These are phyloP conservation scores for Botrytis tulipae DNA, from an alignment of 2,329 filamentous ascomycete species.

Conservation along the genomic window DNA sequence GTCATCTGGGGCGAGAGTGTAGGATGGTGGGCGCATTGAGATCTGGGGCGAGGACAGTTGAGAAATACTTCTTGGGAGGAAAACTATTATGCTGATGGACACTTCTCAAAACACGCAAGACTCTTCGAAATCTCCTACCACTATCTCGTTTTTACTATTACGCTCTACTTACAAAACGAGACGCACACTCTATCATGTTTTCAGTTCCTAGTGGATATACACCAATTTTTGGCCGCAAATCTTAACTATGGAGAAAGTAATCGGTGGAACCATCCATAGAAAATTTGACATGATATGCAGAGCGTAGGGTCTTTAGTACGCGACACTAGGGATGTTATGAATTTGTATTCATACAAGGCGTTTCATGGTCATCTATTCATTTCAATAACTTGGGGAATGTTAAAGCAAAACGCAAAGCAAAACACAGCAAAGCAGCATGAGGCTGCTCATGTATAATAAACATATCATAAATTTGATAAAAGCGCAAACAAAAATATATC, in stretches of 20 bases:
- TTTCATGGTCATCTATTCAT: slow-evolving; percentile 19
- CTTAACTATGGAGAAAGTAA: neutral
- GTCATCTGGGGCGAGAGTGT: neutral
- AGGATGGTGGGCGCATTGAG: neutral
- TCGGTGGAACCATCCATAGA: neutral
- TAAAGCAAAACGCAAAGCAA: neutral
- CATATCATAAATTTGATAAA: neutral
- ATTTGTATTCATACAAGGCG: slow-evolving; percentile 17
- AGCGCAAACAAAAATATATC: slow-evolving; percentile 1
- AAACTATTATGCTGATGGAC: neutral
- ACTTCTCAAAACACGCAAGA: neutral
- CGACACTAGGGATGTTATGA: neutral
- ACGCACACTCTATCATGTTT: neutral
- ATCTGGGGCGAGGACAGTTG: neutral
- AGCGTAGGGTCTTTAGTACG: neutral
- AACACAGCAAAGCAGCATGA: neutral
- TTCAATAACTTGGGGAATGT: neutral
- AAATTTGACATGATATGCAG: neutral
- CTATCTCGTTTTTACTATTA: neutral
- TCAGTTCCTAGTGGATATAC: neutral
- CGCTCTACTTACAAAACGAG: neutral
- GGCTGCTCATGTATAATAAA: slow-evolving; percentile 5
- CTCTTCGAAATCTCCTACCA: neutral
- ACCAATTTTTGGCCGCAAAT: neutral
- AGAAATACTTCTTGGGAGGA: neutral